Evolutionary conservation across 2,329 filamentous ascomycete species (phyloP).

Genomic region (Pseudohalonectria lignicola): DNA sequence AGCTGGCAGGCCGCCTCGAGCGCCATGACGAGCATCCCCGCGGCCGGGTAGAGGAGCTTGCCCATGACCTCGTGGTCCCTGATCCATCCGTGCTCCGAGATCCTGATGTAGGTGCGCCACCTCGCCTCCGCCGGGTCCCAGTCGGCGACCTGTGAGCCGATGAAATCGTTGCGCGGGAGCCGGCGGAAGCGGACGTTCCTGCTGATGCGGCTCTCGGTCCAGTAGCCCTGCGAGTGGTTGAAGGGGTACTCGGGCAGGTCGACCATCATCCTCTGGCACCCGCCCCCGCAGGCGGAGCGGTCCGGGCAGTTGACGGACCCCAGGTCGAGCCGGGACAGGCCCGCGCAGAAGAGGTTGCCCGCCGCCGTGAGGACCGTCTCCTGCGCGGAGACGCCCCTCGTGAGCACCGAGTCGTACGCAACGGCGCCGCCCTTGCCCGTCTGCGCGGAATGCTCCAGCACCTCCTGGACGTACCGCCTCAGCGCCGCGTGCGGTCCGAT

Average conservation of each 20-base stretch:
- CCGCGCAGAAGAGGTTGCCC: constrained; percentile 6
- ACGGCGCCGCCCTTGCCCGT: constrained; percentile 2
- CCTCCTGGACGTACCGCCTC: constrained; percentile 12
- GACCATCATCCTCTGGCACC: constrained; percentile 12
- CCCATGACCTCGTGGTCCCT: constrained; percentile 14
- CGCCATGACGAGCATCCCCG: constrained; percentile 2
- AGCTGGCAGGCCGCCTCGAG: constrained; percentile 7
- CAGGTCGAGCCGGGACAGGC: constrained; percentile 5
- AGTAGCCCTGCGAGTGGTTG: constrained; percentile 23
- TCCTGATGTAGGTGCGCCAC: constrained; percentile 14
- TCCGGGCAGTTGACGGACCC: constrained; percentile 6
- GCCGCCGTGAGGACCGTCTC: constrained; percentile 9
- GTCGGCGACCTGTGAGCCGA: constrained; percentile 1
- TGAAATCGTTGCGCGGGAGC: background rate
- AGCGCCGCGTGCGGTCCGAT: constrained; percentile 15
- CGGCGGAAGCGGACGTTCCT: background rate
- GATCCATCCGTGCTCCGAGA: constrained; percentile 18
- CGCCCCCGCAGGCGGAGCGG: constrained; percentile 6
- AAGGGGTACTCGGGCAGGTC: constrained; percentile 34
- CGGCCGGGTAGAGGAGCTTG: constrained; percentile 7
- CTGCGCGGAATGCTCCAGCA: constrained; percentile 10
- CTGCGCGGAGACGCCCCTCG: constrained; percentile 8
- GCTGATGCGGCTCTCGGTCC: constrained; percentile 1
- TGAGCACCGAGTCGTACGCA: constrained; percentile 5
- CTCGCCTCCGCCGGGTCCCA: constrained; percentile 3